Evolutionary conservation across 164 flowering plant genomes (phyloP).

Genomic region (Euptelea pleiosperma): DNA sequence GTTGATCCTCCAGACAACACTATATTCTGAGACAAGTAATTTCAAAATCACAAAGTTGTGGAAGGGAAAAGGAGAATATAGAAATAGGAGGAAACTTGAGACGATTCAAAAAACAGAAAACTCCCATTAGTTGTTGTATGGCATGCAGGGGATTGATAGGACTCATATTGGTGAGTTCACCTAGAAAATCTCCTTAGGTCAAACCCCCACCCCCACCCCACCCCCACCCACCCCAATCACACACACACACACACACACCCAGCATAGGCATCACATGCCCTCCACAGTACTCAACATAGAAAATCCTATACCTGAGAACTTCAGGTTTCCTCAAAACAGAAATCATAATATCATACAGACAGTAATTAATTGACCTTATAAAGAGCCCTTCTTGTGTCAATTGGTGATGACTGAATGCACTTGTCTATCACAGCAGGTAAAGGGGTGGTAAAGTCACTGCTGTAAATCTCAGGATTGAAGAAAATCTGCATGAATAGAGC

Average conservation of each 20-base stretch:
- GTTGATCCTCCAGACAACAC: slow-evolving; percentile 99
- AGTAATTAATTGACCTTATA: slow-evolving; percentile 61
- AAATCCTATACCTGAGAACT: neutral
- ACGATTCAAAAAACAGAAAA: slow-evolving; percentile 1
- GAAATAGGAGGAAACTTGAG: slow-evolving; percentile 3
- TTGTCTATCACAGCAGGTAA: slow-evolving; percentile 87
- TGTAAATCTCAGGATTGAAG: slow-evolving; percentile 92
- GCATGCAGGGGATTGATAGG: slow-evolving; percentile 2
- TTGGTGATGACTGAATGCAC: slow-evolving; percentile 97
- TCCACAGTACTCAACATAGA: neutral
- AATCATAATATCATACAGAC: neutral
- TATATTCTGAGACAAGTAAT: slow-evolving; percentile 60
- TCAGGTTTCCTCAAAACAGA: neutral
- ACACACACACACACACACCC: no score
- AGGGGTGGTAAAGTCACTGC: slow-evolving; percentile 68
- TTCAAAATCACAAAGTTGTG: slow-evolving; percentile 1
- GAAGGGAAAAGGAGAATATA: neutral
- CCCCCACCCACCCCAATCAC: no score
- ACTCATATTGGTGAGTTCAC: no score
- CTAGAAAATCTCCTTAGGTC: neutral
- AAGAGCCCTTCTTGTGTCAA: slow-evolving; percentile 94
- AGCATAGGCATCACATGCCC: neutral
- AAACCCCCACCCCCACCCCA: no score
- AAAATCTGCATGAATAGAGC: slow-evolving; percentile 59
- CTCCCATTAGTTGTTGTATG: neutral